phyloP scores from a whole-genome alignment of 192 early-diverging fungal species.

The Funneliformis mosseae region DNA sequence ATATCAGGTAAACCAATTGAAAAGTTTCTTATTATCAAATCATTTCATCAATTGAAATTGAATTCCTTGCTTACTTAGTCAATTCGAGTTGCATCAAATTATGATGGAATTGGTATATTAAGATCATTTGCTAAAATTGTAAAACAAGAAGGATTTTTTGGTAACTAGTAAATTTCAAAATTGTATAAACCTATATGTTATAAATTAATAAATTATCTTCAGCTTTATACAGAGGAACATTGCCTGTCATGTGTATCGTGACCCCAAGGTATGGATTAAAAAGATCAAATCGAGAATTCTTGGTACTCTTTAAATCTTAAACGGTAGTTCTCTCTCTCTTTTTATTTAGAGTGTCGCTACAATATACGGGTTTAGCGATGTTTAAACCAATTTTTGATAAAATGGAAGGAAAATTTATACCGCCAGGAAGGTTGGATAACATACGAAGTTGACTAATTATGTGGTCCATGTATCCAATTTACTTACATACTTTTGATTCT shows the following conservation, averaged over 20 bases:
- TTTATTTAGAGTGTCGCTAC: constrained; percentile 39
- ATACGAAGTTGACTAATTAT: background rate
- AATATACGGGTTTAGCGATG: constrained; percentile 47
- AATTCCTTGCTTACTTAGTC: constrained; percentile 33
- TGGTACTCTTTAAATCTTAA: background rate
- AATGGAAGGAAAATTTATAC: constrained; percentile 42
- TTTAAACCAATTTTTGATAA: constrained; percentile 50
- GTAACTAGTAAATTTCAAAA: constrained; percentile 12
- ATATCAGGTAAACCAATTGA: constrained; percentile 39
- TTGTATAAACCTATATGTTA: background rate
- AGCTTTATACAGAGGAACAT: constrained; percentile 48
- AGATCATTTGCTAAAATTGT: constrained; percentile 40
- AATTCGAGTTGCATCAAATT: constrained; percentile 39
- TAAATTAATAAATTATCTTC: background rate
- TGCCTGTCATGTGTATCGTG: constrained; percentile 48
- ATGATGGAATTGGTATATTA: constrained; percentile 37
- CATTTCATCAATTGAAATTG: background rate
- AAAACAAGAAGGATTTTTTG: constrained; percentile 42
- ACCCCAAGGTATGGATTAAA: constrained; percentile 34
- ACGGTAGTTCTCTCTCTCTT: background rate
- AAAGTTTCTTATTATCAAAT: background rate
- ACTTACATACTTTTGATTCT: background rate
- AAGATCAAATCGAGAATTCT: background rate
- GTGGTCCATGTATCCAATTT: no score
- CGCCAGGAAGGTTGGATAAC: constrained; percentile 31